These are phyloP conservation scores for Lentinula boryana DNA, from an alignment of 768 basidiomycete species.

Conservation along the genomic window DNA sequence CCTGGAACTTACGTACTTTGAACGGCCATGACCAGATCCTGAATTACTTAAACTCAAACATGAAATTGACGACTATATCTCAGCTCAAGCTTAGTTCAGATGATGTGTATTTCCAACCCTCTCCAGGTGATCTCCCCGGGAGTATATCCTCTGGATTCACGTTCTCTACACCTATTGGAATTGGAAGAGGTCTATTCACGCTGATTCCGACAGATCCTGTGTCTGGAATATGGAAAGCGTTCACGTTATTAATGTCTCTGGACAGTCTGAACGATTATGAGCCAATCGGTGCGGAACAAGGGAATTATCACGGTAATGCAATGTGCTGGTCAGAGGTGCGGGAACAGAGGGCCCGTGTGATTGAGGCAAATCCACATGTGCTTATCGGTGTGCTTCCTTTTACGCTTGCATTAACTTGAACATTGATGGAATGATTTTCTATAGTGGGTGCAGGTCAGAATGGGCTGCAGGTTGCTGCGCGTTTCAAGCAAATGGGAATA, in stretches of 20 bases:
- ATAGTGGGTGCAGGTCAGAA: conserved; percentile 30
- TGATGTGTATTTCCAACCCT: conserved; percentile 13
- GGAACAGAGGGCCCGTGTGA: conserved; percentile 23
- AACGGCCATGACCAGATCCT: conserved; percentile 26
- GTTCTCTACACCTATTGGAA: conserved; percentile 24
- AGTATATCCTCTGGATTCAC: conserved; percentile 31
- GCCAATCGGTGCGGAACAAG: conserved; percentile 23
- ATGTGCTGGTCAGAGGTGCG: conserved; percentile 28
- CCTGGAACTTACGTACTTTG: conserved; percentile 35
- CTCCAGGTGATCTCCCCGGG: conserved; percentile 2
- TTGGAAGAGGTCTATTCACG: conserved; percentile 27
- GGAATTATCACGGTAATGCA: conserved; percentile 28
- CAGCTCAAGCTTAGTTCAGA: conserved; percentile 20
- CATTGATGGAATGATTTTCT: neutral
- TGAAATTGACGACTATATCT: conserved; percentile 10
- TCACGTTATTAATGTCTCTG: conserved; percentile 25
- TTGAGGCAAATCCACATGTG: conserved; percentile 33
- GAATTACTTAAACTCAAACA: conserved; percentile 20
- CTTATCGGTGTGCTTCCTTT: conserved; percentile 25
- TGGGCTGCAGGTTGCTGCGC: conserved; percentile 28
- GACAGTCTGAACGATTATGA: conserved; percentile 29
- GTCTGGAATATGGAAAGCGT: conserved; percentile 25
- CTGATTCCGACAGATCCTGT: conserved; percentile 22
- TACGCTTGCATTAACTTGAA: conserved; percentile 12
- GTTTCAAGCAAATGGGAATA: conserved; percentile 52